Conservation (phyloP, 176 grass and related monocot genomes). For the Leersia perrieri region DNA sequence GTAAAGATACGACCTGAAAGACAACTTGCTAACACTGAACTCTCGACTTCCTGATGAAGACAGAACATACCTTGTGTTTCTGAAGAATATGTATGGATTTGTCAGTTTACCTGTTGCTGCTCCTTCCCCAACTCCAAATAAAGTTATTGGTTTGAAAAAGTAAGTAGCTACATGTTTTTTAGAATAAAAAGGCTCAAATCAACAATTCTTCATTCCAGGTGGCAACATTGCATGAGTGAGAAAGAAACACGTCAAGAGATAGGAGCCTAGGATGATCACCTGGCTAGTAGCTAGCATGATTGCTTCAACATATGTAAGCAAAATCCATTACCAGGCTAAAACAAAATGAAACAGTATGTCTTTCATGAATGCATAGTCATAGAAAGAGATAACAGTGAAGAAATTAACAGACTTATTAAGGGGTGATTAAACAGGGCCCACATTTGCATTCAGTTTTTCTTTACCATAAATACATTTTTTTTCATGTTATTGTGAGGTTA, state of each 20-base stretch:
- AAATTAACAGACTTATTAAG: not conserved
- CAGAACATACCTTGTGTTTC: not conserved
- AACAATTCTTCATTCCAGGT: conserved; percentile 11
- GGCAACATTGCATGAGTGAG: conserved; percentile 20
- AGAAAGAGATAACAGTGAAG: conserved; percentile 34
- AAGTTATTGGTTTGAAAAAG: not conserved
- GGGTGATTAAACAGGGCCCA: not conserved
- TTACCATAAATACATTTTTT: not conserved
- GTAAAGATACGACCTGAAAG: not conserved
- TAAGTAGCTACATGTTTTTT: conserved; percentile 1
- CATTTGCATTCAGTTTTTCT: not conserved
- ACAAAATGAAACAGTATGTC: conserved; percentile 45
- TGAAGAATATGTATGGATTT: conserved; percentile 24
- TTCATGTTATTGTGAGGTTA: not conserved
- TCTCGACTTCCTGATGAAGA: not conserved
- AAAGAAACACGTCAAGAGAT: conserved; percentile 22
- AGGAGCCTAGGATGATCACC: conserved; percentile 13
- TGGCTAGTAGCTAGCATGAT: conserved; percentile 39
- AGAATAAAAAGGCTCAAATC: conserved; percentile 1
- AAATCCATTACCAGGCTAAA: conserved; percentile 40
- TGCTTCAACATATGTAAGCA: conserved; percentile 45
- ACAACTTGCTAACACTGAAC: not conserved
- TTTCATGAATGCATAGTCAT: conserved; percentile 19
- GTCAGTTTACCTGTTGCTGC: not conserved
- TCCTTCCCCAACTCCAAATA: not conserved